These are phyloP conservation scores for Clavariopsis aquatica DNA, from an alignment of 495 filamentous ascomycete genomes.

Conservation along the genomic window DNA sequence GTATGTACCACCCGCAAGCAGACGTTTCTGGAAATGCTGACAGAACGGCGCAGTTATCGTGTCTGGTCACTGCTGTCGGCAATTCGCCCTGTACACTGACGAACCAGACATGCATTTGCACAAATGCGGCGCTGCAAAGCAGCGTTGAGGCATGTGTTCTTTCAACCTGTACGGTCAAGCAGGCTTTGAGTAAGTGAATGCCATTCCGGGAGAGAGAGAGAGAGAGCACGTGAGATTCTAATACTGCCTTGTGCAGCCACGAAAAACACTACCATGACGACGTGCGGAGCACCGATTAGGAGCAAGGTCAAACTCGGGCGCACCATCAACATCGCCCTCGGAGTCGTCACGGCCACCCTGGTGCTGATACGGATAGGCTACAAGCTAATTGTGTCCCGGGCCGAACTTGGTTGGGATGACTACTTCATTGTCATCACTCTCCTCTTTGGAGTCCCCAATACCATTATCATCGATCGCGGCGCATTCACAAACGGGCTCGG, in stretches of 20 bases:
- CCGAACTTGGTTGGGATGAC: constrained; percentile 29
- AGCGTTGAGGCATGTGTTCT: constrained; percentile 24
- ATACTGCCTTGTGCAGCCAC: constrained; percentile 12
- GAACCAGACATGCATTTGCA: constrained; percentile 30
- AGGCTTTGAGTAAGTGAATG: constrained; percentile 15
- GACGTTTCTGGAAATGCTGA: neutral
- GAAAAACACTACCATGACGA: constrained; percentile 27
- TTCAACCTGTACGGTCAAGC: constrained; percentile 20
- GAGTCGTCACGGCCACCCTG: constrained; percentile 5
- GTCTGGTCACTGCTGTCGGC: constrained; percentile 12
- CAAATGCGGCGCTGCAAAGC: constrained; percentile 8
- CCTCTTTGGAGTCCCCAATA: constrained; percentile 12
- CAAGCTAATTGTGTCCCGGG: constrained; percentile 5
- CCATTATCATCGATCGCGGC: constrained; percentile 22
- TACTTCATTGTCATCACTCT: constrained; percentile 21
- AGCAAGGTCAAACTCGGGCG: neutral
- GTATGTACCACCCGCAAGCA: neutral
- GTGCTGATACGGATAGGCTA: constrained; percentile 18
- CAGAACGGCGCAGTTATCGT: constrained; percentile 12
- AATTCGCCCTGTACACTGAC: constrained; percentile 20
- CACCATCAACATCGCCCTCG: constrained; percentile 7
- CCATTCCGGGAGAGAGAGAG: no score
- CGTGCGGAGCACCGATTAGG: constrained; percentile 27
- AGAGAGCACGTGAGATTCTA: neutral
- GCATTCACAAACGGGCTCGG: constrained; percentile 22